Percentiles rank a stretch among this genome's conserved stretches.
Conservation (phyloP, 2,329 filamentous ascomycete genomes). For the Periconia macrospinosa region DNA sequence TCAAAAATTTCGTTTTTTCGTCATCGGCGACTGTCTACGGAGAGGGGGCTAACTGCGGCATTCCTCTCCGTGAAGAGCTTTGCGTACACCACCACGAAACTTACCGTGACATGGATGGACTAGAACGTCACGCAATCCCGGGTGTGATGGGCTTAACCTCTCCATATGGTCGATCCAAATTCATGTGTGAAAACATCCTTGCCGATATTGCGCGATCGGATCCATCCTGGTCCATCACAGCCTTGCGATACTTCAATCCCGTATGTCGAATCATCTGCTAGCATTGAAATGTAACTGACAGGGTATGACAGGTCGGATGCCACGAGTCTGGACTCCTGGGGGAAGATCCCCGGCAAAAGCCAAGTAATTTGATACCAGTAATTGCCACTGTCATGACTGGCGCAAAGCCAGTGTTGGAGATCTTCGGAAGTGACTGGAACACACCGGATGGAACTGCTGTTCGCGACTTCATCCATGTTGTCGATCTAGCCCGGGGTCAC, state of each 20-base stretch:
- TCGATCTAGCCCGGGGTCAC: conserved; percentile 66
- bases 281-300: conserved; percentile 12
- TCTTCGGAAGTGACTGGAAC: conserved; percentile 68
- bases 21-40: conserved; percentile 71
- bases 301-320: conserved; percentile 54
- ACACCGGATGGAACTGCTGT: conserved; percentile 67
- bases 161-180: conserved; percentile 68
- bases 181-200: conserved; percentile 68
- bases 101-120: conserved; percentile 48
- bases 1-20: conserved; percentile 69
- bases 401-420: conserved; percentile 55
- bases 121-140: conserved; percentile 47
- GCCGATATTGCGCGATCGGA: conserved; percentile 64
- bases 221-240: conserved; percentile 64
- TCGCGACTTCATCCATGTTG: conserved; percentile 69
- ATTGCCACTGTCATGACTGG: conserved; percentile 65
- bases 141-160: conserved; percentile 63
- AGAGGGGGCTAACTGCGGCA: conserved; percentile 44
- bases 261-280: conserved; percentile 25
- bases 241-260: conserved; percentile 69
- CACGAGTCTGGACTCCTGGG: conserved; percentile 65
- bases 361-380: conserved; percentile 67
- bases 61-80: conserved; percentile 59
- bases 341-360: conserved; percentile 63
- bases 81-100: conserved; percentile 55